These are phyloP conservation scores for Pterulicium gracile DNA, from an alignment of 1,284 basidiomycete genomes.

Conservation along the genomic window DNA sequence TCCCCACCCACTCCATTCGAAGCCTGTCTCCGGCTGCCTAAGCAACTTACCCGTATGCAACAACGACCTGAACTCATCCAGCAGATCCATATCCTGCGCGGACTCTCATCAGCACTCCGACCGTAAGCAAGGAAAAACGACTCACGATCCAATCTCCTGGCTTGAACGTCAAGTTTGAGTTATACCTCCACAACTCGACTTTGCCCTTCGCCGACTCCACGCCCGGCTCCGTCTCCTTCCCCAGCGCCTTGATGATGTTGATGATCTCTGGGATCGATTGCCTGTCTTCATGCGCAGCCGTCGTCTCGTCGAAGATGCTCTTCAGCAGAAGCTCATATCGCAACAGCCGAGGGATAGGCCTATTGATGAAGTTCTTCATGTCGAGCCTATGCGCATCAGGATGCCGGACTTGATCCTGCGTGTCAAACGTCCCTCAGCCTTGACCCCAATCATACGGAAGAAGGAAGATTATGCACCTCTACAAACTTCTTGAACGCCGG, in stretches of 20 bases:
- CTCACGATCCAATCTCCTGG: conserved; percentile 68
- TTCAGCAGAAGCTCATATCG: conserved; percentile 85
- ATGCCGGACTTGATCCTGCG: conserved; percentile 60
- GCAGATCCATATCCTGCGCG: conserved; percentile 73
- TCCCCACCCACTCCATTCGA: conserved; percentile 74
- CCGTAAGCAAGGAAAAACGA: conserved; percentile 9
- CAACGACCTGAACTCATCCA: conserved; percentile 73
- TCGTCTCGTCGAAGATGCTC: conserved; percentile 65
- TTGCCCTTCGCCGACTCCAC: conserved; percentile 77
- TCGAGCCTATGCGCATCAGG: conserved; percentile 70
- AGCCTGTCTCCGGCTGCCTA: conserved; percentile 78
- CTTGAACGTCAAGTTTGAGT: conserved; percentile 72
- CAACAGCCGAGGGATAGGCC: conserved; percentile 81
- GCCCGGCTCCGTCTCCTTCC: conserved; percentile 78
- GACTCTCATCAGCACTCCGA: conserved; percentile 6
- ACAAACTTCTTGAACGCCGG: conserved; percentile 46
- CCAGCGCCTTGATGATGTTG: conserved; percentile 76
- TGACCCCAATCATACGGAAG: not conserved
- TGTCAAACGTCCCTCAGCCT: no score
- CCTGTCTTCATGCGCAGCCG: conserved; percentile 66
- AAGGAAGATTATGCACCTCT: not conserved
- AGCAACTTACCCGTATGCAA: conserved; percentile 76
- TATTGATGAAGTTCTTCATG: conserved; percentile 82
- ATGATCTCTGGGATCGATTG: conserved; percentile 74
- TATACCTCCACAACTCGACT: conserved; percentile 80